Percentiles rank a stretch among this genome's conserved stretches.
Conservation (phyloP, 78 protist genomes). For the Speleostelium caveatum region DNA sequence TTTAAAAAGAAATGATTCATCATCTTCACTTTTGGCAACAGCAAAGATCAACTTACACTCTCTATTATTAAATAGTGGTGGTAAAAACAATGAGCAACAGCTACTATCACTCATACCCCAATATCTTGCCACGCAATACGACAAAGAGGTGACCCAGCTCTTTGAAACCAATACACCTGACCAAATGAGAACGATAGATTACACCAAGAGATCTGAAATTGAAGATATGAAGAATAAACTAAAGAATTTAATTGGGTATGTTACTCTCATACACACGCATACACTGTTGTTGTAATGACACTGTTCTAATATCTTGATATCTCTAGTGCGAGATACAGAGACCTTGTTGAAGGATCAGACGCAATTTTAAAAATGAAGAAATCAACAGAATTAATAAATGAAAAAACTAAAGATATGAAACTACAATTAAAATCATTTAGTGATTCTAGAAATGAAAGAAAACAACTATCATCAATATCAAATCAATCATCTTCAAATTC, state of each 20-base stretch:
- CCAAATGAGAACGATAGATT: slow-evolving; percentile 55
- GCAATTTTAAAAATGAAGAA: slow-evolving; percentile 69
- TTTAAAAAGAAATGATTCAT: no score
- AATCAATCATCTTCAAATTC: neutral
- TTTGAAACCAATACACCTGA: slow-evolving; percentile 69
- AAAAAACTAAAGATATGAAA: slow-evolving; percentile 41
- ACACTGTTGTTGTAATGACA: no score
- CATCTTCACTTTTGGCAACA: no score
- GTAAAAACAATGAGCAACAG: no score
- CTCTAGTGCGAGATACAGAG: slow-evolving; percentile 74
- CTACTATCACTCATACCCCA: slow-evolving; percentile 50
- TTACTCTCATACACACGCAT: no score
- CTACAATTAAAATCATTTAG: slow-evolving; percentile 22
- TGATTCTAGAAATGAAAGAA: slow-evolving; percentile 39
- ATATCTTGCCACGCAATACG: slow-evolving; percentile 39
- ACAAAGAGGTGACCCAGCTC: slow-evolving; percentile 17
- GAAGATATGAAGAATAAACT: slow-evolving; percentile 68
- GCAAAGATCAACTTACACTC: no score
- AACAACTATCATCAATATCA: slow-evolving; percentile 2
- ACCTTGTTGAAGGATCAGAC: slow-evolving; percentile 66
- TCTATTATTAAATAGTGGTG: no score
- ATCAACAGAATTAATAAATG: slow-evolving; percentile 29
- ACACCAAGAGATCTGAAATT: slow-evolving; percentile 45
- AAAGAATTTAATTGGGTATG: slow-evolving; percentile 52
- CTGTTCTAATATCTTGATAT: no score